Percentiles rank a stretch among this genome's conserved stretches.
Conservation (phyloP, 164 flowering plant species). For the Tetracentron sinense region DNA sequence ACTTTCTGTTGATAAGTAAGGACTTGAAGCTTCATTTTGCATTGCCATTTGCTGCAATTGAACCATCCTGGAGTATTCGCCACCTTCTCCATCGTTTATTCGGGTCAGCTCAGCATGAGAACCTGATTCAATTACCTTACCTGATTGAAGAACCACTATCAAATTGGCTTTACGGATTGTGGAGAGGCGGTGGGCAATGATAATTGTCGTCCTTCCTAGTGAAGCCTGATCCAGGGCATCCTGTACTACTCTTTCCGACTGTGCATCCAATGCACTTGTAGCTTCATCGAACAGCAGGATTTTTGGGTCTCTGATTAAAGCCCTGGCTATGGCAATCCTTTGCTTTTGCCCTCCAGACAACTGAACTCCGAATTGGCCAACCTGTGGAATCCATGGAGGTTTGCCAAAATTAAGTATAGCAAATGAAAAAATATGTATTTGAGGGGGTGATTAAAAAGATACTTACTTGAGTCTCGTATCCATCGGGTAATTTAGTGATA, state of each 20-base stretch:
- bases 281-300: constrained; percentile 34
- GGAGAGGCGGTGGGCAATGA: constrained; percentile 31
- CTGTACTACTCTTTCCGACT: constrained; percentile 24
- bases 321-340: constrained; percentile 31
- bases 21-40: constrained; percentile 14
- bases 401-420: background rate
- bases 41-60: constrained; percentile 20
- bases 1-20: background rate
- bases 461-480: constrained; percentile 39
- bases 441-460: background rate
- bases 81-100: constrained; percentile 21
- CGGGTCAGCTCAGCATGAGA: constrained; percentile 13
- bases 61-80: constrained; percentile 22
- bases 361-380: constrained; percentile 27
- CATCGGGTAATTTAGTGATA: constrained; percentile 28
- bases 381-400: constrained; percentile 12
- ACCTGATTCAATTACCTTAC: constrained; percentile 23
- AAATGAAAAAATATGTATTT: background rate
- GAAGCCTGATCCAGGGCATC: constrained; percentile 25
- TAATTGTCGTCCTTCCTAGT: constrained; percentile 23
- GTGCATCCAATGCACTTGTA: constrained; percentile 31
- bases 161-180: constrained; percentile 21
- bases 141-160: constrained; percentile 22
- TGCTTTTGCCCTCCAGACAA: constrained; percentile 35
- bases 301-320: constrained; percentile 24